Evolutionary conservation across 768 basidiomycete genomes (phyloP), one percentile per base, ranked within the genome.

Genomic region (Kwoniella sp.): DNA sequence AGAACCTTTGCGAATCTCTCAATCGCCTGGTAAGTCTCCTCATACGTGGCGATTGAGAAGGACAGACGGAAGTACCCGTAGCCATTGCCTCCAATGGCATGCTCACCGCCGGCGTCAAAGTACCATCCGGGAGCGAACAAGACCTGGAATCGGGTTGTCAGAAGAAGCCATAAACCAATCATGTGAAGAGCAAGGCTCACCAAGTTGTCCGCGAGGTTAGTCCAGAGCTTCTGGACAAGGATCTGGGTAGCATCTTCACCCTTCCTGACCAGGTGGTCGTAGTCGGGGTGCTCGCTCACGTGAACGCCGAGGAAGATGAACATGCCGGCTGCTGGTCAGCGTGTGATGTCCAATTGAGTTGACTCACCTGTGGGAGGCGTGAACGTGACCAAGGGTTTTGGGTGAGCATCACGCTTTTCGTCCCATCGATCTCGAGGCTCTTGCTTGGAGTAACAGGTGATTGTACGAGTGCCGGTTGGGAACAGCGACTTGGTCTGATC

Each of bases 291-390:
- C 56, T 83, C 78, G 22, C 85, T 83, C 44, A 91, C 83, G 79
- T 90, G 84, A 26, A 91, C 72, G 68, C 83, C 83, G 44, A 91
- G 70, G 88, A 89, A 82, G 48, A 81, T 71, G 79, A 90, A 92
- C 91, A 92, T 93, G 8, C 91, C 91, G n/a, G 88, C 84, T 72
- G 40, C 36, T 29, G 3, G 50, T 10, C 21, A 47, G 7, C 15
- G 36, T 12, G n/a, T 37, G 19, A 64, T 6, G 33, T 12, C 26
- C 47, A 73, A 59, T 52, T 46, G 24, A 7, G 50, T 30, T 10
- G 29, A 65, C 70, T 66, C 53, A 72, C 73, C 77, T 1, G 85
- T 84, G 0, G 90, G 90, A 13, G 90, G 88, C 1, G 89, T 84
- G 73, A 91, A 88, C 51, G 85, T 86, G 67, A 91, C 84, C 63